phyloP scores from a whole-genome alignment of 2,329 filamentous ascomycete species.

The Graphilbum ipis-grandicollis region DNA sequence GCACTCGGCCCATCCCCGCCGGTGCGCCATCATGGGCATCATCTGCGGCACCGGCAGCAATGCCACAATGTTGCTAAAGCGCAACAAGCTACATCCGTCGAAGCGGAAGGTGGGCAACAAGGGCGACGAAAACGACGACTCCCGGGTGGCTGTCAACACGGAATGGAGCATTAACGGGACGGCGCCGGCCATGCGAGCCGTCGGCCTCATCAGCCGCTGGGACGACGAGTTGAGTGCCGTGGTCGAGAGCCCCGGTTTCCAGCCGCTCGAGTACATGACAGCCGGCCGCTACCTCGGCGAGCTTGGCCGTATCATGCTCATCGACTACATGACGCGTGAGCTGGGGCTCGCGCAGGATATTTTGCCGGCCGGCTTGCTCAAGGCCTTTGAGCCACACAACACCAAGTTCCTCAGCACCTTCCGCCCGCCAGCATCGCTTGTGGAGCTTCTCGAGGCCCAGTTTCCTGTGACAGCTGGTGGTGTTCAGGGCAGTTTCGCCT shows the following conservation, averaged over 20 bases:
- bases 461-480: slow-evolving; percentile 35
- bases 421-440: slow-evolving; percentile 29
- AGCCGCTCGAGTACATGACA: slow-evolving; percentile 75
- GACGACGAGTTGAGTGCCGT: slow-evolving; percentile 48
- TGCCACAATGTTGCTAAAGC: slow-evolving; percentile 56
- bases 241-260: slow-evolving; percentile 57
- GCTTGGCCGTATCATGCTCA: slow-evolving; percentile 51
- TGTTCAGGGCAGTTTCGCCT: too few relatives aligned
- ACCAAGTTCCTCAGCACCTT: slow-evolving; percentile 60
- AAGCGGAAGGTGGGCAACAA: slow-evolving; percentile 42
- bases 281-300: slow-evolving; percentile 64
- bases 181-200: slow-evolving; percentile 44
- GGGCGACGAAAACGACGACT: slow-evolving; percentile 23
- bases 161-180: slow-evolving; percentile 72
- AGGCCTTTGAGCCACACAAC: slow-evolving; percentile 41
- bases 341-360: slow-evolving; percentile 21
- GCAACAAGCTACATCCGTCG: slow-evolving; percentile 39
- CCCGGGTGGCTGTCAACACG: slow-evolving; percentile 64
- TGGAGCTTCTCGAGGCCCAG: slow-evolving; percentile 29
- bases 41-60: slow-evolving; percentile 73
- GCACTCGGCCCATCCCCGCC: slow-evolving; percentile 40
- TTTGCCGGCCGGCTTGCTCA: slow-evolving; percentile 36
- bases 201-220: slow-evolving; percentile 52
- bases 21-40: slow-evolving; percentile 58
- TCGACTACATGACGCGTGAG: slow-evolving; percentile 40